Base-by-base conservation (phyloP, 1,284 basidiomycete species). In the Phlebopus sp. region DNA sequence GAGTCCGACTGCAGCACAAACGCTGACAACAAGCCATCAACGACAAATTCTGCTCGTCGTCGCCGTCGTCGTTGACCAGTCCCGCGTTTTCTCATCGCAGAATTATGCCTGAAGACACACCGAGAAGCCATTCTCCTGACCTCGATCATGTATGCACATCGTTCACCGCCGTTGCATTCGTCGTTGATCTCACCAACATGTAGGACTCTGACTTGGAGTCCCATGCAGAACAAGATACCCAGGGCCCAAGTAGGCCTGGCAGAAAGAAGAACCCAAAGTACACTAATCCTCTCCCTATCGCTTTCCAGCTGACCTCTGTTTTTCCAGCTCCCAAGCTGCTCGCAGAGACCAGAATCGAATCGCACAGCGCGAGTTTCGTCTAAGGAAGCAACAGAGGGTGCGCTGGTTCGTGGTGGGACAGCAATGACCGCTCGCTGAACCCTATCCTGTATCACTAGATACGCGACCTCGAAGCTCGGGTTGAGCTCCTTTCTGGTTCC, bases 281-380 rank as follows among this genome's bases (percentile, higher is more conserved):
- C 53, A 78, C 62, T 53, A 25, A 3, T 40, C 32, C 44, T 35
- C 29, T 42, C 35, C 35, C 56, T 50, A 46, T 57, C 62, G 58
- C n/a, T 17, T 42, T 18, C 34, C 37, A 18, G 14, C 30, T 46
- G 52, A 58, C 54, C 35, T 62, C 47, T 30, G 25, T 30, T n/a
- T 7, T 23, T 40, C 34, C 57, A 89, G 89, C 71, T 91, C 89
- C 27, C 88, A 91, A 69, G 88, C 89, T 34, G 88, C 89, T 14
- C 72, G 88, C 58, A 79, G 88, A 56, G 89, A 92, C 70, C 92
- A 96, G 69, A 96, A 96, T 64, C 79, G 93, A 48, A 92, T 95
- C 50, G 92, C 92, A 1, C 93, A 96, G 67, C 81, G 92, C 41
- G 92, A 96, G 68, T 96, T 96, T 60, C 81, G 92, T 36, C 74